A percentile compares a stretch with the other conserved stretches of the same genome.
Evolutionary conservation across 2,329 filamentous ascomycete species (phyloP).

Genomic region (Venturia aucupariae): DNA sequence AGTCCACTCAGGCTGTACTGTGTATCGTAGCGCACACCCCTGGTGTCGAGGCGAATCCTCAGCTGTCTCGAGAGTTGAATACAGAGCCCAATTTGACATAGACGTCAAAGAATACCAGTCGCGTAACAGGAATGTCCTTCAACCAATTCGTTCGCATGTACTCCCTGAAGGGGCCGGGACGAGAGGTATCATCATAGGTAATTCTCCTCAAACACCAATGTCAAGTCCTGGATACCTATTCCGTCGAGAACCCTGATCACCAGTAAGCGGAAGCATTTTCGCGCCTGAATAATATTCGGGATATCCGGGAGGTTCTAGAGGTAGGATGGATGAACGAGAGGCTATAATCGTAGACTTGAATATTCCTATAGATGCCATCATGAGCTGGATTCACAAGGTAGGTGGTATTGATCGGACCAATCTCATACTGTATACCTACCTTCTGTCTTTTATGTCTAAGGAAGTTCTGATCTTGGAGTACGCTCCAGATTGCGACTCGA

Average conservation of each 20-base stretch:
- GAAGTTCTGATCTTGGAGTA: no score
- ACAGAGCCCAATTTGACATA: no score
- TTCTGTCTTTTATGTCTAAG: neutral
- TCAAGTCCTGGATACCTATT: no score
- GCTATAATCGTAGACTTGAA: constrained; percentile 20
- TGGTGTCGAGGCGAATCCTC: neutral
- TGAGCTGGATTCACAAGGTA: neutral
- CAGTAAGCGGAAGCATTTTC: no score
- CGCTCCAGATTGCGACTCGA: neutral
- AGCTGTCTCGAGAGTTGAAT: neutral
- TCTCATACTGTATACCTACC: neutral
- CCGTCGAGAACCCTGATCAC: no score
- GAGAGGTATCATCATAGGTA: no score
- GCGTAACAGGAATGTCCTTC: no score
- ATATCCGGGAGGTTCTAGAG: constrained; percentile 40
- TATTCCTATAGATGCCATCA: neutral
- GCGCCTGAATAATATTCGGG: no score
- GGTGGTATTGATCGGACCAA: neutral
- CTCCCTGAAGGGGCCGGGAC: no score
- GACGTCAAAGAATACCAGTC: no score
- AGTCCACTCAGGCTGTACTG: neutral
- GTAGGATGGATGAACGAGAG: constrained; percentile 34
- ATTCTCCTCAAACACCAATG: no score
- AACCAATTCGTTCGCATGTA: no score
- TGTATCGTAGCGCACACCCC: neutral